Evolutionary conservation across 1,284 basidiomycete genomes (phyloP).

Genomic region (Gymnopus androsaceus): DNA sequence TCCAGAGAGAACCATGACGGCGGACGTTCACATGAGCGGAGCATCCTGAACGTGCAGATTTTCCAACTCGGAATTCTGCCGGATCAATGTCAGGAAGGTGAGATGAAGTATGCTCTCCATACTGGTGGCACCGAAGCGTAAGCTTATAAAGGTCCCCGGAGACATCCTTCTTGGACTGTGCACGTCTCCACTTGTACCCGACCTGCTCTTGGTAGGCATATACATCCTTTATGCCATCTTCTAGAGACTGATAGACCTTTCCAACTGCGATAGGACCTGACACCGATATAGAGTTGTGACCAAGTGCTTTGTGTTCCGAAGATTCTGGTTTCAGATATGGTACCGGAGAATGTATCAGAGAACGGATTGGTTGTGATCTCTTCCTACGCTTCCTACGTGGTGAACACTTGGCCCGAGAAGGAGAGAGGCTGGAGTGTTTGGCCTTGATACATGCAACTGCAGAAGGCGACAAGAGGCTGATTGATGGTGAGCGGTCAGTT

Average conservation of each 20-base stretch:
- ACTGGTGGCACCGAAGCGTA: background rate
- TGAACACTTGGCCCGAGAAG: too few species aligned
- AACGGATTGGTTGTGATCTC: background rate
- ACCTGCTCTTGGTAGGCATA: background rate
- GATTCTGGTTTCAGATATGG: background rate
- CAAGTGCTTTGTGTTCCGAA: constrained; percentile 26
- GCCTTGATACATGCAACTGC: too few species aligned
- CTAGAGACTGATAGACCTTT: background rate
- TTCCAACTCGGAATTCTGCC: background rate
- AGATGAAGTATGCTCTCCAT: background rate
- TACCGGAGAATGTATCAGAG: too few species aligned
- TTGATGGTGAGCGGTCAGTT: too few species aligned
- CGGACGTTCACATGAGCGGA: background rate
- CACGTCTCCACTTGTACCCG: background rate
- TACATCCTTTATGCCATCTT: background rate
- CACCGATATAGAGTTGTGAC: constrained; percentile 20
- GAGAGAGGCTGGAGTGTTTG: too few species aligned
- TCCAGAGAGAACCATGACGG: background rate
- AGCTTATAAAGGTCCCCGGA: background rate
- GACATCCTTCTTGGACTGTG: background rate
- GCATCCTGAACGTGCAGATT: background rate
- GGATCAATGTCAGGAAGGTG: background rate
- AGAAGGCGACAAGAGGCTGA: too few species aligned
- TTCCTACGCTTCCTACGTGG: too few species aligned
- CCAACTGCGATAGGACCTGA: constrained; percentile 13